These are phyloP conservation scores for Xylaria sp. DNA, from an alignment of 2,329 filamentous ascomycete genomes.

Conservation along the genomic window DNA sequence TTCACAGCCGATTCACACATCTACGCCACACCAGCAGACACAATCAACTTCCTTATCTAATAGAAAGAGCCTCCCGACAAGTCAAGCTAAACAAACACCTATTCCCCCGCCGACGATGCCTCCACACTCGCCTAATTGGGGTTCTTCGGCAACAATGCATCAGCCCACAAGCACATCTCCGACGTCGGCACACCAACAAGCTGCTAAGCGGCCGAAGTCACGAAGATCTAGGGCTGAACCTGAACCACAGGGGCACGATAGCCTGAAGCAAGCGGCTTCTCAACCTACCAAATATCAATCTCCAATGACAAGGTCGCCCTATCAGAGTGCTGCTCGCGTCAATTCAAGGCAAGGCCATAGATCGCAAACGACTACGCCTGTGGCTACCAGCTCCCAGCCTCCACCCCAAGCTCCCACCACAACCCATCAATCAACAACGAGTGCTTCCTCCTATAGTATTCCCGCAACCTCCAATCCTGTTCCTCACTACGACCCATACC, in stretches of 20 bases:
- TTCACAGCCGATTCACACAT: conserved; percentile 26
- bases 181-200: conserved; percentile 38
- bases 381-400: conserved; percentile 42
- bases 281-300: conserved; percentile 48
- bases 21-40: conserved; percentile 32
- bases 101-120: conserved; percentile 41
- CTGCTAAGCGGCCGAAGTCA: conserved; percentile 41
- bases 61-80: conserved; percentile 43
- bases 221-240: conserved; percentile 42
- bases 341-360: conserved; percentile 45
- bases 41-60: conserved; percentile 31
- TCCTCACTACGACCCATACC: conserved; percentile 45
- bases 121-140: conserved; percentile 40
- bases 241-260: conserved; percentile 39
- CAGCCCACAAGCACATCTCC: conserved; percentile 40
- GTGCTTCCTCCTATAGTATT: conserved; percentile 46
- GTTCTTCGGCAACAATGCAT: conserved; percentile 35
- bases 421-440: conserved; percentile 39
- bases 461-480: conserved; percentile 44
- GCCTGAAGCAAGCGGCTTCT: conserved; percentile 40
- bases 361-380: conserved; percentile 47
- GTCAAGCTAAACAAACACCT: conserved; percentile 43
- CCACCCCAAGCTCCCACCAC: conserved; percentile 45
- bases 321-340: conserved; percentile 43
- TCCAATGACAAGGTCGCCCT: conserved; percentile 45